A percentile compares a stretch with the other conserved stretches of the same genome.
These are phyloP conservation scores for Moesziomyces aphidis DNA, from an alignment of 1,284 basidiomycete species.

Conservation along the genomic window DNA sequence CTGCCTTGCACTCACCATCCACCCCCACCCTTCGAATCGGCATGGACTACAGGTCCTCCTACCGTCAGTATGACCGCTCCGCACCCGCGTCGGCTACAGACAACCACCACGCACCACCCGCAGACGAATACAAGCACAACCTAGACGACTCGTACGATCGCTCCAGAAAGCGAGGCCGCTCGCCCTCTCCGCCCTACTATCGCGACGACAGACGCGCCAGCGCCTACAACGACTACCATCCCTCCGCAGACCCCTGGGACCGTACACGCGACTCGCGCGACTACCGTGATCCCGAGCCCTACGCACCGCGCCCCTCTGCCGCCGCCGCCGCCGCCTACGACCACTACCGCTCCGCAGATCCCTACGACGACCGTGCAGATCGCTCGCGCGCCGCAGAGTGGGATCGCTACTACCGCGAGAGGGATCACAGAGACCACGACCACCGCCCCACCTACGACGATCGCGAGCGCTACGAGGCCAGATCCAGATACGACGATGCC, in stretches of 20 bases:
- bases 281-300: conserved; percentile 31
- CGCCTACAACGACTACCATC: conserved; percentile 33
- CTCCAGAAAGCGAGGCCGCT: conserved; percentile 47
- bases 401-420: conserved; percentile 48
- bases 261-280: conserved; percentile 46
- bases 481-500: conserved; percentile 37
- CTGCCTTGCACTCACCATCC: conserved; percentile 11
- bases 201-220: conserved; percentile 26
- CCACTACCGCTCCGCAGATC: conserved; percentile 28
- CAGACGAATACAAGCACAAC: conserved; percentile 10
- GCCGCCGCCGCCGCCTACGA: conserved; percentile 19
- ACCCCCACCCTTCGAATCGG: not conserved
- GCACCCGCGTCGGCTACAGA: conserved; percentile 13
- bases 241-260: conserved; percentile 41
- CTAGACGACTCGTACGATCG: conserved; percentile 42
- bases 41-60: conserved; percentile 49
- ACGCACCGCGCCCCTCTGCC: conserved; percentile 22
- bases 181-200: conserved; percentile 41
- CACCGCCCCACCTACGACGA: conserved; percentile 29
- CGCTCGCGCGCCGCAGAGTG: conserved; percentile 37
- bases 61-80: conserved; percentile 36
- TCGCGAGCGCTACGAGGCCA: conserved; percentile 38
- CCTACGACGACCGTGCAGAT: conserved; percentile 38
- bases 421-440: conserved; percentile 29
- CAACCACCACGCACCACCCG: conserved; percentile 6